Evolutionary conservation across 1,284 basidiomycete genomes (phyloP).

Genomic region (Cystobasidium sp.): DNA sequence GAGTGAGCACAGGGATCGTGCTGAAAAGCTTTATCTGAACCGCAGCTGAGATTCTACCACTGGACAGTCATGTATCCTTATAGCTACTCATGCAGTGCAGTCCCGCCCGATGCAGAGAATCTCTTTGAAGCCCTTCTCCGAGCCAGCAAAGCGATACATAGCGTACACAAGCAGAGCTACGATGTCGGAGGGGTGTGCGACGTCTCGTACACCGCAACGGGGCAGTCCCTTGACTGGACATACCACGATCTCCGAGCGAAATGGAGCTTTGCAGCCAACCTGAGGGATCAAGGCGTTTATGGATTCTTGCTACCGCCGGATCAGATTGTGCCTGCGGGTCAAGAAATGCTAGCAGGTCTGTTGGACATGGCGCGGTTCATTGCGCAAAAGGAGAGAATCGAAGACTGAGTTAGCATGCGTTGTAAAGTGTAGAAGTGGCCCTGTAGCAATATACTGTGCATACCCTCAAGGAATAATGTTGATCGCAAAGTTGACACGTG

Average conservation of each 20-base stretch:
- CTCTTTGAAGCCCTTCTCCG: slow-evolving; percentile 76
- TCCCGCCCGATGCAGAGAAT: slow-evolving; percentile 77
- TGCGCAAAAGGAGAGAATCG: slow-evolving; percentile 47
- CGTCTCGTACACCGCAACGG: slow-evolving; percentile 62
- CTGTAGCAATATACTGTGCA: neutral
- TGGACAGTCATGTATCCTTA: slow-evolving; percentile 66
- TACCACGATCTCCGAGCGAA: slow-evolving; percentile 70
- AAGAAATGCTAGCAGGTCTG: slow-evolving; percentile 71
- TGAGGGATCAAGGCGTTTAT: slow-evolving; percentile 82
- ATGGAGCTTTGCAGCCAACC: slow-evolving; percentile 75
- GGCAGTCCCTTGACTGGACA: slow-evolving; percentile 77
- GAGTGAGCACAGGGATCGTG: slow-evolving; percentile 59
- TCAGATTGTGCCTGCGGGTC: slow-evolving; percentile 76
- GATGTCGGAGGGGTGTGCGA: slow-evolving; percentile 62
- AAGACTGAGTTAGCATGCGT: slow-evolving; percentile 4
- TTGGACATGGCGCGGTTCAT: slow-evolving; percentile 73
- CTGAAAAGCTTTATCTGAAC: neutral
- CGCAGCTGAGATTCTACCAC: slow-evolving; percentile 53
- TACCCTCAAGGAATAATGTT: neutral
- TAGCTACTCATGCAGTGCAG: slow-evolving; percentile 70
- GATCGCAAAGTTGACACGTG: neutral
- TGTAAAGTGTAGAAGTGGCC: slow-evolving; percentile 7
- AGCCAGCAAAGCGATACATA: slow-evolving; percentile 67
- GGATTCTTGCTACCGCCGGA: slow-evolving; percentile 75
- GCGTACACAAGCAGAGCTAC: slow-evolving; percentile 55